Percentiles rank a stretch among this genome's conserved stretches.
These are phyloP conservation scores for Nephelium lappaceum DNA, from an alignment of 345 rosid species.

Conservation along the genomic window DNA sequence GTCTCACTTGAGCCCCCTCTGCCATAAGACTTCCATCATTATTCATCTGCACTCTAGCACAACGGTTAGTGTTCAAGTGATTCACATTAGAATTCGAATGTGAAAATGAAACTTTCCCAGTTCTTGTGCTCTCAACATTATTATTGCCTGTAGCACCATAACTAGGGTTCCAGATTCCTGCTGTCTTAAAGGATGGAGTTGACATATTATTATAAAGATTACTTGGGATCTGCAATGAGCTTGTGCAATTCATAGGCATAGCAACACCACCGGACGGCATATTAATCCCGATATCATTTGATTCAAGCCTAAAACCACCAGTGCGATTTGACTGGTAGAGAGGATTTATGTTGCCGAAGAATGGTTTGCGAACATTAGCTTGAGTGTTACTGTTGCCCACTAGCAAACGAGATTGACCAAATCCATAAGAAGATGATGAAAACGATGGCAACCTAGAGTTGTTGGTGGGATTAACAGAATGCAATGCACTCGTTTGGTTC, in stretches of 20 bases:
- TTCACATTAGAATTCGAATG: neutral
- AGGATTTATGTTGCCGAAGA: conserved; percentile 9
- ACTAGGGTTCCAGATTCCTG: neutral
- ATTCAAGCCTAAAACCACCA: neutral
- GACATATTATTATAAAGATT: neutral
- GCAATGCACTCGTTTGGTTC: neutral
- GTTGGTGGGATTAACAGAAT: neutral
- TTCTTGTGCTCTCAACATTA: conserved; percentile 6
- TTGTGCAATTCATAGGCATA: neutral
- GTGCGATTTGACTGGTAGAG: conserved; percentile 5
- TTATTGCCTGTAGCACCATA: neutral
- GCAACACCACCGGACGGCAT: neutral
- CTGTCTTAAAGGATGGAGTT: neutral
- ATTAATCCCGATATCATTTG: neutral
- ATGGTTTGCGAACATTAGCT: conserved; percentile 7
- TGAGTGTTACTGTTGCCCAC: neutral
- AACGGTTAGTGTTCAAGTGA: neutral
- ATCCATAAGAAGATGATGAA: neutral
- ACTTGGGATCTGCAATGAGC: conserved; percentile 8
- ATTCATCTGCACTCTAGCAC: conserved; percentile 19
- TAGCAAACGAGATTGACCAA: conserved; percentile 19
- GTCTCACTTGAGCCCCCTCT: conserved; percentile 14
- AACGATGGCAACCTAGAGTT: neutral
- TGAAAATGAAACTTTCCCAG: neutral
- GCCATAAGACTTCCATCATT: conserved; percentile 11